Percentiles rank a stretch among this genome's conserved stretches.
phyloP scores from a whole-genome alignment of 2,329 filamentous ascomycete species.

The Trichoderma lentiforme region DNA sequence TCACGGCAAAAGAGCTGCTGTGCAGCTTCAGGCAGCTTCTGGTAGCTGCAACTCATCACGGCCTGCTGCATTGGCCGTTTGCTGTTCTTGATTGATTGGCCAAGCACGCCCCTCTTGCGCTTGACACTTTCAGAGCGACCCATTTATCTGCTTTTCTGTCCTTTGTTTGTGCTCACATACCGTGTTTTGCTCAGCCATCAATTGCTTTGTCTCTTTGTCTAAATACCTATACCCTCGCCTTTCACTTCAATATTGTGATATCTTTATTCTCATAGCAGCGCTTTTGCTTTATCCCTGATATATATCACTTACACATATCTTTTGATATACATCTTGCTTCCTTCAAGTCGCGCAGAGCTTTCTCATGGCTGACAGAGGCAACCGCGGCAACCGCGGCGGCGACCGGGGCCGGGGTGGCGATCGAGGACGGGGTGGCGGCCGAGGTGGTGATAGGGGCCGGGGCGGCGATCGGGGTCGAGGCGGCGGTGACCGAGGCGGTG shows the following conservation, averaged over 20 bases:
- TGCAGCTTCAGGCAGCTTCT: background rate
- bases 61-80: background rate
- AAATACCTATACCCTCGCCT: background rate
- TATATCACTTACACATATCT: background rate
- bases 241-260: background rate
- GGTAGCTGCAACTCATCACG: background rate
- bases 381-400: conserved; percentile 20
- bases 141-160: background rate
- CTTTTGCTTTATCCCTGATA: background rate
- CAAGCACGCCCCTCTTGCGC: background rate
- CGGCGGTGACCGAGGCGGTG: conserved; percentile 15
- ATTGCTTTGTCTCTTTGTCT: background rate
- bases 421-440: conserved; percentile 21
- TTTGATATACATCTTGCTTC: background rate
- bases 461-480: conserved; percentile 3
- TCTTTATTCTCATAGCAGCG: background rate
- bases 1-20: background rate
- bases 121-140: background rate
- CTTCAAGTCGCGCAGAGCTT: background rate
- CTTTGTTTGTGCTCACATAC: background rate
- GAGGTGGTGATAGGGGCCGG: conserved; percentile 20
- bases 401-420: conserved; percentile 15
- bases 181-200: background rate
- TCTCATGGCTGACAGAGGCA: conserved; percentile 21
- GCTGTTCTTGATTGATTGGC: background rate